These are phyloP conservation scores for Eucalyptus coolabah DNA, from an alignment of 345 rosid genomes.

Conservation along the genomic window DNA sequence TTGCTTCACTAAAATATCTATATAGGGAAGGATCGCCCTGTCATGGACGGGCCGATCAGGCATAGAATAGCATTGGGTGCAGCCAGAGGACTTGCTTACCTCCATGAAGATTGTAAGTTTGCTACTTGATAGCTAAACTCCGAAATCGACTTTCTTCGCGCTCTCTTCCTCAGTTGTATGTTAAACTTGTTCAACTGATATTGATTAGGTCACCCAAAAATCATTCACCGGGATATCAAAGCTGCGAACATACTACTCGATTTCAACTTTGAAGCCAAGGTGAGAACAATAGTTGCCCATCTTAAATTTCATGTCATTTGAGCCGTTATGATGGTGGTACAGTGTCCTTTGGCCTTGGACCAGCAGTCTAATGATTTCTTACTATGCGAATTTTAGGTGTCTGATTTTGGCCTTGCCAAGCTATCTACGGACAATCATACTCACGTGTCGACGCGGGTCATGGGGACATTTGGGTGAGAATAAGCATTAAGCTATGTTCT, in stretches of 20 bases:
- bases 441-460: background rate
- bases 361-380: background rate
- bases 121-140: background rate
- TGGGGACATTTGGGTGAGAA: slow-evolving; percentile 5
- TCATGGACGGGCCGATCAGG: slow-evolving; percentile 65
- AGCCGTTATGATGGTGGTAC: background rate
- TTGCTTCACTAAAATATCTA: background rate
- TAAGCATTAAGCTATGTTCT: background rate
- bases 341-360: background rate
- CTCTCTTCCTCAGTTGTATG: background rate
- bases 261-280: slow-evolving; percentile 14
- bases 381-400: background rate
- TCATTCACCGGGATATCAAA: slow-evolving; percentile 89
- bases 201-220: slow-evolving; percentile 69
- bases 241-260: slow-evolving; percentile 78
- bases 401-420: slow-evolving; percentile 7
- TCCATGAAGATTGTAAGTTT: slow-evolving; percentile 90
- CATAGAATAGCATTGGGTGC: slow-evolving; percentile 80
- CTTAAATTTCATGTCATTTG: background rate
- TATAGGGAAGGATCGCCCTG: slow-evolving; percentile 47
- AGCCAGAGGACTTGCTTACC: slow-evolving; percentile 88
- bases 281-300: background rate
- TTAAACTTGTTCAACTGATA: background rate
- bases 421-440: background rate
- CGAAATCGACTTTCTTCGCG: background rate